Evolutionary conservation across 2,329 filamentous ascomycete genomes (phyloP).

Genomic region (Fusarium phyllophilum): DNA sequence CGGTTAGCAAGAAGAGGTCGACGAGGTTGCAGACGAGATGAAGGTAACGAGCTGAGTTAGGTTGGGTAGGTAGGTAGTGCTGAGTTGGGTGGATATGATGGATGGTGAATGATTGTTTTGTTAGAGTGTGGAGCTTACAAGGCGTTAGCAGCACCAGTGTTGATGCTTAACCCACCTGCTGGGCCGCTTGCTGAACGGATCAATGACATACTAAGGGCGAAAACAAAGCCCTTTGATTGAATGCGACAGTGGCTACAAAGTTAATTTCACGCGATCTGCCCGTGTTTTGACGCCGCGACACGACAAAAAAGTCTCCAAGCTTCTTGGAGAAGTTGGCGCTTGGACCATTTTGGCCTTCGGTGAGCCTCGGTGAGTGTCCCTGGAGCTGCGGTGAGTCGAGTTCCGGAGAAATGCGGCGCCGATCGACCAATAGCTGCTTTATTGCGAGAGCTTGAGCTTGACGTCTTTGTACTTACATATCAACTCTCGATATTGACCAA

Average conservation of each 20-base stretch:
- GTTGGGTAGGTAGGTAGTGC: not conserved
- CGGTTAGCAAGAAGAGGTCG: constrained; percentile 28
- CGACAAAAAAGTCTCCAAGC: constrained; percentile 29
- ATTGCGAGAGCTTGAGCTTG: constrained; percentile 33
- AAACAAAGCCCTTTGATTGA: constrained; percentile 18
- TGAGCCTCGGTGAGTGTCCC: constrained; percentile 31
- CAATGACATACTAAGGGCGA: constrained; percentile 56
- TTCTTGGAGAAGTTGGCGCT: constrained; percentile 32
- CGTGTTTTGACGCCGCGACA: constrained; percentile 37
- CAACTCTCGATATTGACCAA: not conserved
- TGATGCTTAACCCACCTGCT: constrained; percentile 70
- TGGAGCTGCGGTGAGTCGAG: not conserved
- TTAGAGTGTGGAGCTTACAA: constrained; percentile 48
- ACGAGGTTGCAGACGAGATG: not conserved
- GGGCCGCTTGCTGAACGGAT: constrained; percentile 69
- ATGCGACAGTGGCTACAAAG: constrained; percentile 36
- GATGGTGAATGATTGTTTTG: constrained; percentile 34
- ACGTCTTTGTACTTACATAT: constrained; percentile 22
- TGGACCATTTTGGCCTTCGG: constrained; percentile 25
- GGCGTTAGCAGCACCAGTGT: constrained; percentile 68
- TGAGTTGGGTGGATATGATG: constrained; percentile 26
- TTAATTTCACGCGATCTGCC: constrained; percentile 30
- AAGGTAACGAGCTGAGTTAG: constrained; percentile 4
- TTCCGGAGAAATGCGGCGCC: constrained; percentile 46
- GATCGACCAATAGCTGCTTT: constrained; percentile 18